Base-by-base conservation (phyloP, 257 asterid species). In the Plantago major region DNA sequence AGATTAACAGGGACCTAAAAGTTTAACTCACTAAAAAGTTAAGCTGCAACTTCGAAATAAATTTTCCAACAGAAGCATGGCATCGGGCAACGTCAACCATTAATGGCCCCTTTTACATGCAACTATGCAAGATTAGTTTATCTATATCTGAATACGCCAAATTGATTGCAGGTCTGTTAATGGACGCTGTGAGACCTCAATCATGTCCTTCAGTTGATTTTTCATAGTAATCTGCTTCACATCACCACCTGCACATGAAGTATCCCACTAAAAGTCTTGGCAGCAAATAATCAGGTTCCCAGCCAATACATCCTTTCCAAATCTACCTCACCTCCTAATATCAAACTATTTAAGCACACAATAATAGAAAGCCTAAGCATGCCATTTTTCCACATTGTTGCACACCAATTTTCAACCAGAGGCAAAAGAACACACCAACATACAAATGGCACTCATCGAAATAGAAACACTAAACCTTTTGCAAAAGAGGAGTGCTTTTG, bases 211-310 rank as follows among this genome's bases (percentile, higher is more conserved):
- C 64, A 17, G 74, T 66, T 74, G 80, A 46, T 81, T 82, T 74
- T 77, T 88, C 62, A 76, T 67, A 40, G 86, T 10, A 71, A 86
- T 82, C 78, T 70, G 79, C 88, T 84, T 86, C 81, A 84, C 79
- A 77, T 82, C 90, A 69, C 88, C 88, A 81, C 92, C 95, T 79
- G 85, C 94, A 84, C 70, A 80, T 64, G 82, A 73, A 85, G 76
- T 69, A 65, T 55, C 67, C 67, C 67, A 67, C 92, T 63, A 76
- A 61, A 64, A 63, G 64, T 71, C 78, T 63, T 71, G 66, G 64
- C 73, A 72, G 65, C 62, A 75, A 74, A 45, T 70, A 70, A 42
- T 64, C 38, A 47, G 57, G 59, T 59, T 43, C 70, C 58, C 45
- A 45, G 52, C 60, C 66, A 66, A 56, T 11, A 55, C 42, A 38